A percentile compares a stretch with the other conserved stretches of the same genome.
Evolutionary conservation across 768 basidiomycete genomes (phyloP).

Genomic region (Agrocybe chaxingu): DNA sequence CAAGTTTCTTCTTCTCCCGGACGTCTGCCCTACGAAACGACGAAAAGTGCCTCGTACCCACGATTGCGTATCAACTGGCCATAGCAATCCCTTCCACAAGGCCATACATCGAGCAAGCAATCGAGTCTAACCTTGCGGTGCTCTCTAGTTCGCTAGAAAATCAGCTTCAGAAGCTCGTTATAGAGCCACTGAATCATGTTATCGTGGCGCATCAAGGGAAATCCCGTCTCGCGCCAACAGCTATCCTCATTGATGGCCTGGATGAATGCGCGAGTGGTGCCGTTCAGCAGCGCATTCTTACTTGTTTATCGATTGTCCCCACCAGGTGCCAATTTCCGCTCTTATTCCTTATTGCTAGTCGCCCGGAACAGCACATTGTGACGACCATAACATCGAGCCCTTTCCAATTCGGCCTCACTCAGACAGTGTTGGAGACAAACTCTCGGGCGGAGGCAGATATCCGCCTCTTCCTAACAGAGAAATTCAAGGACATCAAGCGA

Average conservation of each 20-base stretch:
- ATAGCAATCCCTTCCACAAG: not conserved
- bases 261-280: constrained; percentile 1
- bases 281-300: constrained; percentile 3
- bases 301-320: not conserved
- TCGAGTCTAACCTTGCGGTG: constrained; percentile 6
- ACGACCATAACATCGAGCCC: not conserved
- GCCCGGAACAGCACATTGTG: constrained; percentile 8
- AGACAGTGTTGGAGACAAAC: constrained; percentile 1
- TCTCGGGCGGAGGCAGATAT: constrained; percentile 9
- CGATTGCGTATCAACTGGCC: constrained; percentile 4
- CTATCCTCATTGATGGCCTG: constrained; percentile 5
- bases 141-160: constrained; percentile 4
- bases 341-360: constrained; percentile 8
- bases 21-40: not conserved
- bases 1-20: constrained; percentile 6
- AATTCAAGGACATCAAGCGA: not conserved
- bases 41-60: not conserved
- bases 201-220: not conserved
- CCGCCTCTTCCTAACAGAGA: constrained; percentile 3
- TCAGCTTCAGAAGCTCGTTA: constrained; percentile 4
- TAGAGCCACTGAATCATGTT: constrained; percentile 1
- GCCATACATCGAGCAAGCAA: constrained; percentile 3
- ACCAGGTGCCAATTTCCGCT: not conserved
- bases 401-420: not conserved
- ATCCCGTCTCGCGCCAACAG: not conserved